phyloP scores from a whole-genome alignment of 2,329 filamentous ascomycete species.

The Fusarium foetens region DNA sequence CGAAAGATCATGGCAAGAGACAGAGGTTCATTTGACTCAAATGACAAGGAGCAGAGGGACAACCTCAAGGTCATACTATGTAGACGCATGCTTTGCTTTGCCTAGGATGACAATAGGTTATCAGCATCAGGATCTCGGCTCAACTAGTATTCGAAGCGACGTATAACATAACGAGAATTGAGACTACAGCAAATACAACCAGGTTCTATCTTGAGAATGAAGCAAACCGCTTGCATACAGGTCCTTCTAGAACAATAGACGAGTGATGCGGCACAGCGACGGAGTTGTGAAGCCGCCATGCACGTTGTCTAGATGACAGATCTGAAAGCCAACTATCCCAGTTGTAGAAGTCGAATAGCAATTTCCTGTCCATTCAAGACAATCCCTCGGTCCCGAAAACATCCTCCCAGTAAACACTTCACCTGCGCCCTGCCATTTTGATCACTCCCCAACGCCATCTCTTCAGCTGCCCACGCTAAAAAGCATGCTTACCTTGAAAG shows the following conservation, averaged over 20 bases:
- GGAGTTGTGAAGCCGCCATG: neutral
- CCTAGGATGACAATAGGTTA: too few relatives aligned
- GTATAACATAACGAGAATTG: neutral
- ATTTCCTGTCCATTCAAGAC: neutral
- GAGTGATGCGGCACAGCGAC: neutral
- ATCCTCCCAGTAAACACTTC: neutral
- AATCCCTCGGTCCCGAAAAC: neutral
- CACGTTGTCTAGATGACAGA: neutral
- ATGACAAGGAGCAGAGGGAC: neutral
- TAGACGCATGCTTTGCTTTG: neutral
- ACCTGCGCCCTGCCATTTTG: neutral
- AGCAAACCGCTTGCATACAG: neutral
- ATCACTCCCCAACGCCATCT: neutral
- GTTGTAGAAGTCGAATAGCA: neutral
- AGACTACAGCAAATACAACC: neutral
- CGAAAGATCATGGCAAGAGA: neutral
- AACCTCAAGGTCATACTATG: neutral
- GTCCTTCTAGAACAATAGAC: neutral
- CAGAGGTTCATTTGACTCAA: too few relatives aligned
- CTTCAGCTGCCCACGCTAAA: neutral
- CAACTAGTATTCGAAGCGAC: neutral
- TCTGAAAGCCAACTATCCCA: neutral
- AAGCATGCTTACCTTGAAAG: neutral
- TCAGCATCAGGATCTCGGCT: too few relatives aligned
- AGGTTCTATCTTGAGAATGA: neutral